Base-by-base conservation (phyloP, 768 basidiomycete genomes). In the Cyclocybe aegerita region DNA sequence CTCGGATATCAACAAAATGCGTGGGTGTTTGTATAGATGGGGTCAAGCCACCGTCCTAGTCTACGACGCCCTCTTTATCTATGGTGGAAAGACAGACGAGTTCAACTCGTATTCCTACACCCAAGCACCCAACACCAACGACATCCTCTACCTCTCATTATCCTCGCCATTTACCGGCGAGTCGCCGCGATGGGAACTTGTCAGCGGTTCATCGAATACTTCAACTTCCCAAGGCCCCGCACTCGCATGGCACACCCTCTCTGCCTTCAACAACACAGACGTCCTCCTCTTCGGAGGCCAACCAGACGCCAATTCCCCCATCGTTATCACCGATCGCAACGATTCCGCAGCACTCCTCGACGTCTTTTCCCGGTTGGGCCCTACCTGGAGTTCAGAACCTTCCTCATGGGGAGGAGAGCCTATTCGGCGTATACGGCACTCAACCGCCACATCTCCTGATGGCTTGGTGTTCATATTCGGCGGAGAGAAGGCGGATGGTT, bases 401-500 rank as follows among this genome's bases (percentile, higher is more conserved):
- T 50, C 68, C 14, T 71, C 72, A 9, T 89, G 86, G 85, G 82
- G 71, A 4, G 68, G 67, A 31, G 77, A 94, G 62, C 92, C 93
- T 3, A 72, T 77, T 48, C 78, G 92, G 30, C 81, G 92, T 40
- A 84, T 90, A n/a, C 81, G 85, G 58, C 90, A 94, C 61, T 77
- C 88, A 7, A 67, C 87, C 5, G 74, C 79, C 7, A 74, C 79
- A 9, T 51, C 73, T 0, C 54, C 60, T 5, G 67, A 69, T 6
- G 85, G 83, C 5, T 68, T 71, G 39, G 73, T 90, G 9, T 90
- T 78, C 68, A 75, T 95, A 33, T 76, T 88, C 40, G 93, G 93
- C 3, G 93, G 93, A 7, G 79, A 88, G 67, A 84, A 78, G 59
- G 82, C 82, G n/a, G 93, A 96, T 64, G 90, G 82, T 9, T 94